Evolutionary conservation across 202 grass and related monocot genomes (phyloP).

Genomic region (Schoenoplectus triqueter): DNA sequence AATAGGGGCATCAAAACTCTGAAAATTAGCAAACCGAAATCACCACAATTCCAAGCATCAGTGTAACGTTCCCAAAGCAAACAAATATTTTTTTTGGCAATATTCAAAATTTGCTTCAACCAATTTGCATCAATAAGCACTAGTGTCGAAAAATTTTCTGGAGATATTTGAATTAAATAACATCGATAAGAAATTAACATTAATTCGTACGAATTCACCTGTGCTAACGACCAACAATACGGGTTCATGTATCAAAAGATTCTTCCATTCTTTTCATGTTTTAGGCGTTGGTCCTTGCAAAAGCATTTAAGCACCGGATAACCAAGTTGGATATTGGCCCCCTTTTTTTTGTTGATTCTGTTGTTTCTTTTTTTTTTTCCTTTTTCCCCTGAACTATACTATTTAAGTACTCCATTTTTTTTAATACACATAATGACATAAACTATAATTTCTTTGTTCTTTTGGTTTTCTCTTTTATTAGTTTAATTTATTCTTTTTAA

Average conservation of each 20-base stretch:
- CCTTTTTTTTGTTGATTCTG: constrained; percentile 1
- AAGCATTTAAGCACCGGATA: not conserved
- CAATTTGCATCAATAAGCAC: not conserved
- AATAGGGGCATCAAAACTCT: not conserved
- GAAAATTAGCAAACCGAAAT: not conserved
- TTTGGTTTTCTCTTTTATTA: too few species aligned
- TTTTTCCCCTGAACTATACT: not conserved
- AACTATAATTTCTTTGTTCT: too few species aligned
- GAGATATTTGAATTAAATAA: not conserved
- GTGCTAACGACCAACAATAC: not conserved
- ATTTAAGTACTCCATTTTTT: not conserved
- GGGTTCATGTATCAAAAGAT: constrained; percentile 11
- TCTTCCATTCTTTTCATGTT: constrained; percentile 27
- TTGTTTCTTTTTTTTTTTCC: not conserved
- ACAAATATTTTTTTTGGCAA: not conserved
- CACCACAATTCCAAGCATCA: not conserved
- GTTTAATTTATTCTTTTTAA: too few species aligned
- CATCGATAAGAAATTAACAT: not conserved
- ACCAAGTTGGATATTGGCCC: not conserved
- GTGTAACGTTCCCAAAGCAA: not conserved
- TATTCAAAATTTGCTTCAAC: not conserved
- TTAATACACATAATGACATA: not conserved
- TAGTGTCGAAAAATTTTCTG: not conserved
- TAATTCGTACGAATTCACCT: constrained; percentile 21
- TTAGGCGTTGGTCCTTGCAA: constrained; percentile 12